A percentile compares a stretch with the other conserved stretches of the same genome.
Conservation (phyloP, 768 basidiomycete genomes). For the Filobasidium wieringae region DNA sequence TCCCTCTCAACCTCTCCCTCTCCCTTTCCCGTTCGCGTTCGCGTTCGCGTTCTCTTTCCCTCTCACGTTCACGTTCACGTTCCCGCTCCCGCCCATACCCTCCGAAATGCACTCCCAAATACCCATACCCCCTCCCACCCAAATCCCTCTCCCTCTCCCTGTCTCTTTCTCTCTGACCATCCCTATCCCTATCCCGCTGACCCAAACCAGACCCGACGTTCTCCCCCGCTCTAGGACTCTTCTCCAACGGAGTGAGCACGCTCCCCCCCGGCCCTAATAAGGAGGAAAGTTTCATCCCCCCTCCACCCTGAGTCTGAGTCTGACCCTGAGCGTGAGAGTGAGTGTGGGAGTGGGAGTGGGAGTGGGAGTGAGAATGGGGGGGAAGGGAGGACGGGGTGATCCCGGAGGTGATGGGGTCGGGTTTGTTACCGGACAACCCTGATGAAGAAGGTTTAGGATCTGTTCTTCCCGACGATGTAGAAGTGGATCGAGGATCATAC, state of each 20-base stretch:
- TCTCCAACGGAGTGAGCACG: too few relatives aligned
- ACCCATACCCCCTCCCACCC: neutral
- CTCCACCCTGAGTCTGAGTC: neutral
- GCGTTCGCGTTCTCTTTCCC: slow-evolving; percentile 4
- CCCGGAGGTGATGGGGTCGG: too few relatives aligned
- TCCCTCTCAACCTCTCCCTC: neutral
- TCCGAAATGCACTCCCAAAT: neutral
- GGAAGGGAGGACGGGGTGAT: neutral
- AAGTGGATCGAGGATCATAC: too few relatives aligned
- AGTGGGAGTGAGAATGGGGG: neutral
- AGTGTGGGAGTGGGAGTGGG: neutral
- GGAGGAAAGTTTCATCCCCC: neutral
- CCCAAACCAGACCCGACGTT: too few relatives aligned
- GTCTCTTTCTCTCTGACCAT: neutral
- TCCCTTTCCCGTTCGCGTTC: neutral
- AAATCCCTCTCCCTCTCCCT: neutral
- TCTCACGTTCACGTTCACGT: slow-evolving; percentile 1
- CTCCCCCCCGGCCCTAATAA: neutral
- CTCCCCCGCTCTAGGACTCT: too few relatives aligned
- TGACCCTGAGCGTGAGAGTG: neutral
- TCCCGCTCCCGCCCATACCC: slow-evolving; percentile 1
- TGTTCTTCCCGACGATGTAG: too few relatives aligned
- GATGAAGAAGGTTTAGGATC: too few relatives aligned
- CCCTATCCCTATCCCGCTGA: neutral
- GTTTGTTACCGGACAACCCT: too few relatives aligned